Conservation (phyloP, 2,329 filamentous ascomycete genomes). For the Chaetomium sp. region DNA sequence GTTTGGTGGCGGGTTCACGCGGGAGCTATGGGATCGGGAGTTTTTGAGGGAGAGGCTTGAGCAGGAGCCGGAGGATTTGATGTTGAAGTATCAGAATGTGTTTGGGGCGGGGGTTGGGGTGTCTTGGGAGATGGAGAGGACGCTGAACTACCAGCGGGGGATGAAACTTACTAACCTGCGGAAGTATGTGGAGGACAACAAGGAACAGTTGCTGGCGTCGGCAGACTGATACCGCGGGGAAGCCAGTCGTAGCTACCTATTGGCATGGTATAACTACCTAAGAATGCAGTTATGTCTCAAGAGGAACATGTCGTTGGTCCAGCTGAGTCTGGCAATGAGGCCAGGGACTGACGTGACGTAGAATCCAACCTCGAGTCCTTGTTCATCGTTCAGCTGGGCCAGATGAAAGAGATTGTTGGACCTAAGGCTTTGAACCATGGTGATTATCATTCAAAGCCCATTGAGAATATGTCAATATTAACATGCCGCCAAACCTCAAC, state of each 20-base stretch:
- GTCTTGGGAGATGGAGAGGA: slow-evolving; percentile 57
- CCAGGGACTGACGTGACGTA: neutral
- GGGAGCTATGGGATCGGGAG: slow-evolving; percentile 53
- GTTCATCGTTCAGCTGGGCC: neutral
- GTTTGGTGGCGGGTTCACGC: slow-evolving; percentile 46
- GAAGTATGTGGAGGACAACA: slow-evolving; percentile 38
- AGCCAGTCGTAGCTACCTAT: no score
- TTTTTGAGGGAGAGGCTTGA: slow-evolving; percentile 50
- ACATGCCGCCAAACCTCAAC: no score
- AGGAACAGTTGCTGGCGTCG: neutral
- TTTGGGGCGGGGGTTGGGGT: slow-evolving; percentile 63
- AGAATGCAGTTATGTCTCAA: no score
- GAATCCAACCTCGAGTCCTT: slow-evolving; percentile 17
- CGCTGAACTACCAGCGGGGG: slow-evolving; percentile 54
- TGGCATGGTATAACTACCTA: no score
- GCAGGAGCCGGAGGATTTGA: slow-evolving; percentile 49
- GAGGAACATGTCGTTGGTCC: slow-evolving; percentile 15
- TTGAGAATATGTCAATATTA: no score
- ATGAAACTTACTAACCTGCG: slow-evolving; percentile 49
- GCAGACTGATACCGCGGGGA: neutral
- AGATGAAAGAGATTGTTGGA: slow-evolving; percentile 13
- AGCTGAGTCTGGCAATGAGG: slow-evolving; percentile 8
- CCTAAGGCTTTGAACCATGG: neutral
- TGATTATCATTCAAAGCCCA: neutral
- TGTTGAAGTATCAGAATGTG: slow-evolving; percentile 63